Percentiles rank a stretch among this genome's conserved stretches.
phyloP scores from a whole-genome alignment of 2,329 filamentous ascomycete genomes.

The Fusarium xylarioides region DNA sequence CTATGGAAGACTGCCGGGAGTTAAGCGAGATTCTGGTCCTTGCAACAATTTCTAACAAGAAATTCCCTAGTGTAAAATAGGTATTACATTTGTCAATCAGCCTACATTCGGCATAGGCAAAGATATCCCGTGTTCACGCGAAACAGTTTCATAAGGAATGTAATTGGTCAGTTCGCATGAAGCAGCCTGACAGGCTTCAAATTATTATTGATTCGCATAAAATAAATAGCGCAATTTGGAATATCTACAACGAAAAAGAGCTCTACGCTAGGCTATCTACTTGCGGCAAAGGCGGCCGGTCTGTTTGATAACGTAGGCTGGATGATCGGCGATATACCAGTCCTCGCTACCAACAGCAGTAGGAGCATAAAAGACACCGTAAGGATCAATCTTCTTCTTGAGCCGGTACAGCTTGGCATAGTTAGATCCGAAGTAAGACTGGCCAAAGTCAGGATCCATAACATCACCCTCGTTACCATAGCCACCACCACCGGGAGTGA shows the following conservation, averaged over 20 bases:
- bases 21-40: not conserved
- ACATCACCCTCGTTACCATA: conserved; percentile 48
- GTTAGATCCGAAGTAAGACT: conserved; percentile 49
- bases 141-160: not conserved
- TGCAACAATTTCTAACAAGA: not conserved
- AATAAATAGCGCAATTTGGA: not conserved
- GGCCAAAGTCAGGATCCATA: conserved; percentile 49
- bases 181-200: not conserved
- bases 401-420: conserved; percentile 47
- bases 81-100: fast-evolving
- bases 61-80: not conserved
- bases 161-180: not conserved
- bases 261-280: not conserved
- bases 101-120: too few species aligned
- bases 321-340: conserved; percentile 40
- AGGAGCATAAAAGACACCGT: conserved; percentile 48
- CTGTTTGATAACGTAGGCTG: conserved; percentile 27
- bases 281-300: conserved; percentile 31
- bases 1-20: too few species aligned
- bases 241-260: not conserved
- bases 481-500: conserved; percentile 40
- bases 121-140: not conserved
- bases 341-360: conserved; percentile 51
- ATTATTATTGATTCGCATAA: not conserved
- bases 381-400: conserved; percentile 50